Base-by-base conservation (phyloP, 129 eudicot genomes). In the Sambucus nigra region DNA sequence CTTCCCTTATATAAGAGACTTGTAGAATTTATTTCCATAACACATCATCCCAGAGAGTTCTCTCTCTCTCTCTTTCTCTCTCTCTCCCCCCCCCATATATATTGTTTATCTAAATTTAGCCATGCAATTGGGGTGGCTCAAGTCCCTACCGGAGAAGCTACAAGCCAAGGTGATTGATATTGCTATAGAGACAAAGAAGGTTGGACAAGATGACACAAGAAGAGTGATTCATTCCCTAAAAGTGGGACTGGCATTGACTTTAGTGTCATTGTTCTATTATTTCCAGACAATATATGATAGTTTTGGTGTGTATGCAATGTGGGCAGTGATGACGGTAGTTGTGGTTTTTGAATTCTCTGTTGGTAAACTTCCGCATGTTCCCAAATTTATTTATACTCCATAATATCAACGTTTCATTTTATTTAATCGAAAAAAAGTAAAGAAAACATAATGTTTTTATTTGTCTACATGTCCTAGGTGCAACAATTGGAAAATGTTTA, bases 321-420 rank as follows among this genome's bases (percentile, higher is more conserved):
- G 93, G 93, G 97, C 95, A 32, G 70, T 89, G 18, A 57, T 84
- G 69, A 84, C 97, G 7, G 95, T 84, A 0, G 88, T 89, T 0
- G 85, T 89, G 2, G 95, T 89, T 47, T 89, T 89, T 15, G 97
- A 89, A 48, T 84, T 70, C 63, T 75, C 93, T 0, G 97, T 87
- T 27, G 93, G 95, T 80, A 67, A 61, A 89, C 20, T 67, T 20
- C 5, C 18, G 46, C n/a, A 3, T 14, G 46, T 40, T 14, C 38
- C 38, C 10, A 31, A 31, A 6, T 40, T 3, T 40, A 14, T 14
- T 1, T 42, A 16, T 42, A 42, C 4, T 42, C 48, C 3, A 42
- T 13, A 5, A 42, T 2, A 16, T 42, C n/a, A n/a, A n/a, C n/a
- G 5, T 31, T 31, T 6, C 38, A 31, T 31, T 31, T 31, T 31